Base-by-base conservation (phyloP, 352 stramenopile genomes). In the Elongisporangium undulatum region DNA sequence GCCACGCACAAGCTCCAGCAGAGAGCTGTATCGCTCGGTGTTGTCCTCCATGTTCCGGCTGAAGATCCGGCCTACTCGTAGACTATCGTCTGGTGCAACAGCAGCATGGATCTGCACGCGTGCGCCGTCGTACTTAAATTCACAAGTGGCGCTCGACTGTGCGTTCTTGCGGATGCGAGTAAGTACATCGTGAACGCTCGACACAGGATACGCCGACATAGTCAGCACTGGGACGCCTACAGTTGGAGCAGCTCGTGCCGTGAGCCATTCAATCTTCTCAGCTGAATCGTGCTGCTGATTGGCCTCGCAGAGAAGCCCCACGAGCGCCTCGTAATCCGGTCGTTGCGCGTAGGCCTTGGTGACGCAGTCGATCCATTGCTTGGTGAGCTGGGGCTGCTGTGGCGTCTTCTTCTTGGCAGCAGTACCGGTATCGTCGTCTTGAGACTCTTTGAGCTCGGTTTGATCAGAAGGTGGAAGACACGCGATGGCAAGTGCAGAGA, bases 51-150 rank as follows among this genome's bases (percentile, higher is more conserved):
- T 89, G 61, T 92, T 94, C 24, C 85, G 81, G 59, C 85, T 94
- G 64, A 94, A 94, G 34, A 94, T 79, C 34, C 74, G 75, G n/a
- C 71, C 38, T 15, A 74, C 55, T 3, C 24, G 34, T 3, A 45
- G 13, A 17, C 34, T 45, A 45, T 16, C 20, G 20, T 22, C 29
- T n/a, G 49, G 19, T 16, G 53, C 22, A n/a, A 72, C 12, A 12
- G 66, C 62, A 41, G 88, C 58, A 58, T 94, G 85, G 15, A 92
- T 68, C 52, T 94, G 85, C 17, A 94, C 79, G 17, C 85, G 81
- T 2, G 82, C 85, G 20, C 85, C 85, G 64, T 94, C 85, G 59
- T 94, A 94, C 61, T 94, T 94, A 77, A 76, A 92, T 54, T 94
- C 85, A 53, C 82, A 91, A 5, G 83, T 85, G 13, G 79, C 82